Percentiles rank a stretch among this genome's conserved stretches.
phyloP scores from a whole-genome alignment of 1,139 yeast genomes.

The Yamadazyma epiphylla region DNA sequence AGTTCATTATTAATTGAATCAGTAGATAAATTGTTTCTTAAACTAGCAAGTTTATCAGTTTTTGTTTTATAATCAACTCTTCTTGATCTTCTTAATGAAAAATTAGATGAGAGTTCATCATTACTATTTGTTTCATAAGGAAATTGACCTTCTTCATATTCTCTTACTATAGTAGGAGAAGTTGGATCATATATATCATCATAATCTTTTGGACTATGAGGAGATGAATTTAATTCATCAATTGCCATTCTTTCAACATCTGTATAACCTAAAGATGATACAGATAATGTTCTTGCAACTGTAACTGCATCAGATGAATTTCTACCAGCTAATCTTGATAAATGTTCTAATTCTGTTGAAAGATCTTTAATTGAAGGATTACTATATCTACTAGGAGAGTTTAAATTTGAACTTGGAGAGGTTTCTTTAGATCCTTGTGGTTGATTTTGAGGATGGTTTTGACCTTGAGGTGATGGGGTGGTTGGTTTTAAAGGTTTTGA shows the following conservation, averaged over 20 bases:
- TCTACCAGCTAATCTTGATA: constrained; percentile 69
- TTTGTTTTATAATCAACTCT: constrained; percentile 36
- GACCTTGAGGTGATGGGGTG: not conserved
- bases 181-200: constrained; percentile 14
- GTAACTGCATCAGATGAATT: constrained; percentile 73
- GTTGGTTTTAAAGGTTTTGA: not conserved
- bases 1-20: constrained; percentile 4
- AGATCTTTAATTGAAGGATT: constrained; percentile 65
- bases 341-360: constrained; percentile 60
- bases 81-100: constrained; percentile 36
- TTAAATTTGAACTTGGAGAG: constrained; percentile 6
- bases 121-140: constrained; percentile 10
- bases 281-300: constrained; percentile 65
- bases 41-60: constrained; percentile 30
- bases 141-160: constrained; percentile 11
- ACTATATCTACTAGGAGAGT: constrained; percentile 18
- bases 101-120: constrained; percentile 4
- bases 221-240: constrained; percentile 29
- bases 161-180: constrained; percentile 13
- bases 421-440: constrained; percentile 4
- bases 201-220: constrained; percentile 7
- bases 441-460: not conserved
- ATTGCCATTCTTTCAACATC: constrained; percentile 48
- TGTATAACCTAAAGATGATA: constrained; percentile 55
- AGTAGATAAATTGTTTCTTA: constrained; percentile 23